These are phyloP conservation scores for Diaporthe humulicola DNA, from an alignment of 2,329 filamentous ascomycete genomes.

Conservation along the genomic window DNA sequence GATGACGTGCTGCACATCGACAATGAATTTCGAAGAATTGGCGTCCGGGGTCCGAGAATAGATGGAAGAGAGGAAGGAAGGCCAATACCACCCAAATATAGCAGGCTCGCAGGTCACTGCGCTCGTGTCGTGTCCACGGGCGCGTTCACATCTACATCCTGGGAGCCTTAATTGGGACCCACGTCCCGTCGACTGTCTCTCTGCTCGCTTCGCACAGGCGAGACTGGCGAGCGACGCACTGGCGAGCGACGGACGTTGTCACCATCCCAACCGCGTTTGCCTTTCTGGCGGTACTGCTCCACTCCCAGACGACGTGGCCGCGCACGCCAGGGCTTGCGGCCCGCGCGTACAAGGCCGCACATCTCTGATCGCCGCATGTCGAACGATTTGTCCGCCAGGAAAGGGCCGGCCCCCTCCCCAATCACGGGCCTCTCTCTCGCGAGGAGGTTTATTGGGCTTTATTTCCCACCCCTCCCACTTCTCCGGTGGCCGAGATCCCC, in stretches of 20 bases:
- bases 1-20: not conserved
- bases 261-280: not conserved
- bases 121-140: not conserved
- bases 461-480: not conserved
- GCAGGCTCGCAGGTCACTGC: not conserved
- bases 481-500: not conserved
- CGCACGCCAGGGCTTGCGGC: conserved; percentile 26
- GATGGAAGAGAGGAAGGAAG: not conserved
- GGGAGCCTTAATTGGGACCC: not conserved
- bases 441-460: not conserved
- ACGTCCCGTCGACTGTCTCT: not conserved
- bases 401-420: not conserved
- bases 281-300: not conserved
- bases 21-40: not conserved
- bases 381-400: not conserved
- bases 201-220: not conserved
- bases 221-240: too few relatives aligned
- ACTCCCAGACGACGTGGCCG: conserved; percentile 6
- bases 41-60: conserved; percentile 1
- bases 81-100: not conserved
- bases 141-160: conserved; percentile 4
- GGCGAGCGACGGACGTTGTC: too few relatives aligned
- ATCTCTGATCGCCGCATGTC: conserved; percentile 1
- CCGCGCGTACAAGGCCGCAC: conserved; percentile 11
- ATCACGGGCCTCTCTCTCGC: not conserved